Base-by-base conservation (phyloP, 2,329 filamentous ascomycete genomes). In the Neodidymelliopsis sp. region DNA sequence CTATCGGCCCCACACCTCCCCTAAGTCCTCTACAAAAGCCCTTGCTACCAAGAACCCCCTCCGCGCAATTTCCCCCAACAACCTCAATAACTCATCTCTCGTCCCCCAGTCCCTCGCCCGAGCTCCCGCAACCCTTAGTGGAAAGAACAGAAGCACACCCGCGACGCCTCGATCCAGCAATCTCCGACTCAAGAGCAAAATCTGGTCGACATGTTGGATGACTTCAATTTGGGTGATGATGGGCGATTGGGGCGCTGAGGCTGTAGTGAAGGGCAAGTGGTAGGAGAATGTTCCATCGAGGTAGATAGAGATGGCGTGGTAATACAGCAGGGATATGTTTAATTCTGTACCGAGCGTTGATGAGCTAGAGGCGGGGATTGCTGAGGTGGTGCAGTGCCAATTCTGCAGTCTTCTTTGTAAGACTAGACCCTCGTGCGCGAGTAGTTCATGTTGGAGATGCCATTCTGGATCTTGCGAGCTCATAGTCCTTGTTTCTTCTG, bases 231-330 rank as follows among this genome's bases (percentile, higher is more conserved):
- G 49, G 8, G 45, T 12, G 15, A 66, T 15, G 4, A 62, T 58
- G 4, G 65, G 65, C 19, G 53, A 56, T 13, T 6, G 18, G 11
- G 54, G 29, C 19, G 57, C 56, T 20, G 16, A 33, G n/a, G 43
- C 18, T 2, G 23, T 25, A 13, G 37, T 59, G 56, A 64, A 67
- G 11, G 53, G 46, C 2, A 28, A 22, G 18, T 65, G 58, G 25
- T 68, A 68, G 16, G 66, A 64, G 22, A 59, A 67, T 2, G 60
- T 60, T 1, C 65, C 65, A 2, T 63, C 66, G 5, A 65, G 61
- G 9, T 65, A 67, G 35, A 66, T 66, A n/a, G 49, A 66, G 9
- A 60, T 54, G 0, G 65, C 61, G 38, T 66, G 44, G 18, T 66
- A 66, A 36, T 66, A 66, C 9, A 49, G 25, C 11, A 50, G 45